A percentile compares a stretch with the other conserved stretches of the same genome.
Evolutionary conservation across 2,329 filamentous ascomycete species (phyloP).

Genomic region (Metarhizium anisopliae): DNA sequence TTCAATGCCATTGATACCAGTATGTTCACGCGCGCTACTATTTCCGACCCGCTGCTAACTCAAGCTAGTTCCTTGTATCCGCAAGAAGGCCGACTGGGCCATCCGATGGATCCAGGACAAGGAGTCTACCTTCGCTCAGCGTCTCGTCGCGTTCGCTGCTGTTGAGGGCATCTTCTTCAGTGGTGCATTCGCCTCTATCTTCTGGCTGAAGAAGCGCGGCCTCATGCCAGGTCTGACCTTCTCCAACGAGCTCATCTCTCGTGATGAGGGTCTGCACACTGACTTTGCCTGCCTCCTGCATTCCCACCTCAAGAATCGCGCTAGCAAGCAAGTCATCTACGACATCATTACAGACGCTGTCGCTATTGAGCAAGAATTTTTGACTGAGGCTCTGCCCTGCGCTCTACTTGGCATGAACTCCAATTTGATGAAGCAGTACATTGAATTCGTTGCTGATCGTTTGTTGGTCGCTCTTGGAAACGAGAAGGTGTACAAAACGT

Average conservation of each 20-base stretch:
- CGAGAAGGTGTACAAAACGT: conserved; percentile 82
- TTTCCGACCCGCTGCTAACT: conserved; percentile 8
- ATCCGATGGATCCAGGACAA: conserved; percentile 90
- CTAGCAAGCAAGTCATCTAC: conserved; percentile 69
- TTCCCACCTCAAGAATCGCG: conserved; percentile 92
- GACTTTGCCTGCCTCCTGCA: conserved; percentile 97
- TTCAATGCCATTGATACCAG: conserved; percentile 99
- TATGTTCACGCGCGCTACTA: conserved; percentile 33
- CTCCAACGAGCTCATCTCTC: conserved; percentile 99
- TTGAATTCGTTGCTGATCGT: conserved; percentile 97
- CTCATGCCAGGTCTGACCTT: conserved; percentile 98
- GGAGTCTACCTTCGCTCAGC: conserved; percentile 89
- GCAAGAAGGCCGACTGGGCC: conserved; percentile 98
- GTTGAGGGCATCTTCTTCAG: conserved; percentile 99
- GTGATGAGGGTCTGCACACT: conserved; percentile 98
- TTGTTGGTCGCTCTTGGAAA: conserved; percentile 90
- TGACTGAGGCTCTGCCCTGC: conserved; percentile 89
- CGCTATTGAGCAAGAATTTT: conserved; percentile 91
- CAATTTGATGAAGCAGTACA: conserved; percentile 98
- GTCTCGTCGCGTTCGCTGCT: conserved; percentile 91
- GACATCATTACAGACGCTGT: conserved; percentile 93
- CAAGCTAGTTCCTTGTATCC: conserved; percentile 75
- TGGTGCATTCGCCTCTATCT: conserved; percentile 96
- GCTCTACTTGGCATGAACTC: conserved; percentile 96
- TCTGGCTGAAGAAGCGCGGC: conserved; percentile 99